These are phyloP conservation scores for Colletotrichum gigasporum DNA, from an alignment of 2,329 filamentous ascomycete species.

Conservation along the genomic window DNA sequence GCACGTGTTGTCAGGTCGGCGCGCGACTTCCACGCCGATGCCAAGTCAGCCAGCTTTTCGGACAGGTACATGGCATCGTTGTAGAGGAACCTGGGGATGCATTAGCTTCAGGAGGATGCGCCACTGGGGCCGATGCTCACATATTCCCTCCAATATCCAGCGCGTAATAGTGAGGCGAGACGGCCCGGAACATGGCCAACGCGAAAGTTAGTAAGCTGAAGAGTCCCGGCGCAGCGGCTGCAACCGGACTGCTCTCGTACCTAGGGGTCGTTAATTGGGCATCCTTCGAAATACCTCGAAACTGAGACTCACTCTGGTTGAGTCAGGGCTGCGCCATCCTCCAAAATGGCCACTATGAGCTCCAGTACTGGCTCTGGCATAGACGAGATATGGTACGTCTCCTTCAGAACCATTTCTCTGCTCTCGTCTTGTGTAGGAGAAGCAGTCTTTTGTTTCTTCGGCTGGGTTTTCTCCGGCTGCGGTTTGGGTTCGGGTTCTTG, in stretches of 20 bases:
- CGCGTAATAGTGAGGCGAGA: constrained; percentile 79
- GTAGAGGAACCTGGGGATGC: constrained; percentile 67
- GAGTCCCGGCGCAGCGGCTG: constrained; percentile 73
- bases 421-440: constrained; percentile 44
- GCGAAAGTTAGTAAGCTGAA: constrained; percentile 78
- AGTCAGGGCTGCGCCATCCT: constrained; percentile 70
- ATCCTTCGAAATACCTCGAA: neutral
- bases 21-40: constrained; percentile 61
- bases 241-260: constrained; percentile 65
- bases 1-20: constrained; percentile 61
- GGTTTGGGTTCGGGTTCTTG: constrained; percentile 37
- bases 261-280: constrained; percentile 34
- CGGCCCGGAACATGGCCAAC: constrained; percentile 81
- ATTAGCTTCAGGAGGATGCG: constrained; percentile 33
- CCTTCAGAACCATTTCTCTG: constrained; percentile 79
- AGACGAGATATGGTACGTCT: constrained; percentile 88
- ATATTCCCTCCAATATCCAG: constrained; percentile 70
- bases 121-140: constrained; percentile 49
- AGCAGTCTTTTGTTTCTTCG: constrained; percentile 23
- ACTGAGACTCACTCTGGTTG: constrained; percentile 53
- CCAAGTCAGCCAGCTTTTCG: constrained; percentile 62
- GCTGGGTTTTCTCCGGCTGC: constrained; percentile 28
- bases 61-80: constrained; percentile 74
- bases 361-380: constrained; percentile 83
- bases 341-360: constrained; percentile 67